phyloP scores from a whole-genome alignment of 495 filamentous ascomycete genomes.

The Aspergillus indologenus region DNA sequence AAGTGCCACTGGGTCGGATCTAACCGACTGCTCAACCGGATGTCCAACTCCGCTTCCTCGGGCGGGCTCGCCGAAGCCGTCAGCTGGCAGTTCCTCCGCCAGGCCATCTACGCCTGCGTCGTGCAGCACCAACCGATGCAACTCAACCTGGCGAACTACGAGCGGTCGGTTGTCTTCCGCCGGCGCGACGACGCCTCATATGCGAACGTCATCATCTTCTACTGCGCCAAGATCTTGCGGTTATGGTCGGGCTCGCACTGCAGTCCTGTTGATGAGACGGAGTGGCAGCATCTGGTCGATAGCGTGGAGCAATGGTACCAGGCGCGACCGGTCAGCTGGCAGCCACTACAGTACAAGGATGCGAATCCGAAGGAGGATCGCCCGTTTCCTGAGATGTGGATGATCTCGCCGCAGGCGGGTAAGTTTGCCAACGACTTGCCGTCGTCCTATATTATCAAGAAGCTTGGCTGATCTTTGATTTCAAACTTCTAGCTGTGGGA shows the following conservation, averaged over 20 bases:
- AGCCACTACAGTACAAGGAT: slow-evolving; percentile 34
- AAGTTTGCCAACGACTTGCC: background rate
- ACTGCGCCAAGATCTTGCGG: slow-evolving; percentile 38
- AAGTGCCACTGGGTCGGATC: slow-evolving; percentile 39
- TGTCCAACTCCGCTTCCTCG: slow-evolving; percentile 35
- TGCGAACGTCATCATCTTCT: slow-evolving; percentile 35
- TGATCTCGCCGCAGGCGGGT: slow-evolving; percentile 39
- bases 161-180: slow-evolving; percentile 33
- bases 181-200: slow-evolving; percentile 34
- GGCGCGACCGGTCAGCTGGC: slow-evolving; percentile 33
- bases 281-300: slow-evolving; percentile 26
- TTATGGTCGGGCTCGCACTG: slow-evolving; percentile 23
- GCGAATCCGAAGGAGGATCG: slow-evolving; percentile 22
- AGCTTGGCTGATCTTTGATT: background rate
- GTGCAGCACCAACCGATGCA: slow-evolving; percentile 37
- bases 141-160: slow-evolving; percentile 36
- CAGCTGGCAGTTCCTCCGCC: slow-evolving; percentile 41
- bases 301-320: slow-evolving; percentile 32
- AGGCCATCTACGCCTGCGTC: slow-evolving; percentile 40
- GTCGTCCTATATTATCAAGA: background rate
- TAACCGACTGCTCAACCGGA: slow-evolving; percentile 36
- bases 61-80: slow-evolving; percentile 40
- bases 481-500: slow-evolving; percentile 28
- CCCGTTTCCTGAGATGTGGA: slow-evolving; percentile 43
- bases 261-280: slow-evolving; percentile 19